phyloP scores from a whole-genome alignment of 2,329 filamentous ascomycete species.

The Apiospora phragmitis region DNA sequence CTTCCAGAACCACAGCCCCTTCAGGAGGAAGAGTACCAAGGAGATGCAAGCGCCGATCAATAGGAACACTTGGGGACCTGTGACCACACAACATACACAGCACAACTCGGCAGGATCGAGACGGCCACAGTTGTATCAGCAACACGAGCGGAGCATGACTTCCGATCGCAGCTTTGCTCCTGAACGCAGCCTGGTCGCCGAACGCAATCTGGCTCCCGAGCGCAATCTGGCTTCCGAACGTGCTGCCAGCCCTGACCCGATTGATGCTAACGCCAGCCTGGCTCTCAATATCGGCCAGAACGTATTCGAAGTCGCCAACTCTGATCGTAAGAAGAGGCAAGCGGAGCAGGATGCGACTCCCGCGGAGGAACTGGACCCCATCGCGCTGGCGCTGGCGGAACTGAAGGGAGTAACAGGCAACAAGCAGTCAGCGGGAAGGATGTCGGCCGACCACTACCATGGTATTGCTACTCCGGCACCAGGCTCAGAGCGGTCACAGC shows the following conservation, averaged over 20 bases:
- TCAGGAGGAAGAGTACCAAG: constrained; percentile 88
- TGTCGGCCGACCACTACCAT: constrained; percentile 94
- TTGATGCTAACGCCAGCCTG: constrained; percentile 88
- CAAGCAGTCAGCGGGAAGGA: constrained; percentile 78
- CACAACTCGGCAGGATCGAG: constrained; percentile 29
- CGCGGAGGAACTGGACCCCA: constrained; percentile 76
- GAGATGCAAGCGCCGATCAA: constrained; percentile 47
- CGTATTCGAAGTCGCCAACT: constrained; percentile 86
- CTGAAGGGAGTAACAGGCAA: constrained; percentile 76
- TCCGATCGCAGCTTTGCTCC: constrained; percentile 22
- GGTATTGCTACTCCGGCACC: constrained; percentile 85
- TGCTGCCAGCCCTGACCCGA: constrained; percentile 72
- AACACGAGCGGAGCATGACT: constrained; percentile 38
- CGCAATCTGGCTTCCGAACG: constrained; percentile 42
- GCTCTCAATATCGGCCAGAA: constrained; percentile 95
- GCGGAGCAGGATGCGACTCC: constrained; percentile 35
- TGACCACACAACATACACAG: constrained; percentile 24
- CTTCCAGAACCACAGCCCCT: constrained; percentile 90
- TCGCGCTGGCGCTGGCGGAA: constrained; percentile 88
- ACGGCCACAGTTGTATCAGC: constrained; percentile 33
- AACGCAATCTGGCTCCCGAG: constrained; percentile 27
- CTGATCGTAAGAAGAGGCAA: constrained; percentile 60
- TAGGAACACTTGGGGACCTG: constrained; percentile 61
- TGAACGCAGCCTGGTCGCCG: constrained; percentile 18
- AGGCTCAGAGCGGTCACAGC: constrained; percentile 38